A percentile compares a stretch with the other conserved stretches of the same genome.
phyloP scores from a whole-genome alignment of 164 flowering plant species.

The Vitis labrusca region DNA sequence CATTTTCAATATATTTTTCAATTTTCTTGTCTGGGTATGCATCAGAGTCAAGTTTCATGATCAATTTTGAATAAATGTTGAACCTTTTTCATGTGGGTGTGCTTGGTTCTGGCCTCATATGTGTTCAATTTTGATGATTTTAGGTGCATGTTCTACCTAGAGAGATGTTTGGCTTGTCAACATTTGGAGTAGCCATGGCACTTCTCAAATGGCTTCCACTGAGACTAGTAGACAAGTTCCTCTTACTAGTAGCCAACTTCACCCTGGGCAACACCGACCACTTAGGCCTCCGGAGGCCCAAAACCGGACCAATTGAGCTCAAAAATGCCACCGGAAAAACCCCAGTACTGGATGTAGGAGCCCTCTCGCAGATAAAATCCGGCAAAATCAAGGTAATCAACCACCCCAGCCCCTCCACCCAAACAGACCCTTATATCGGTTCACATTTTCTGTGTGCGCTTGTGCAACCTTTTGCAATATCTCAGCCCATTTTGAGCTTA shows the following conservation, averaged over 20 bases:
- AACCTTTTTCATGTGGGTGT: background rate
- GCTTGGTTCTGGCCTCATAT: background rate
- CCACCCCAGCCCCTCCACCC: background rate
- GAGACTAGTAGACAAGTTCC: constrained; percentile 70
- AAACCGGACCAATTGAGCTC: constrained; percentile 94
- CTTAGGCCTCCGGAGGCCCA: constrained; percentile 83
- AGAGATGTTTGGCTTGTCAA: constrained; percentile 83
- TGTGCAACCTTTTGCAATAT: no score
- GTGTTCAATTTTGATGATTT: background rate
- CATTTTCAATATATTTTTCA: background rate
- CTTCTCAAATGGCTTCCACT: constrained; percentile 82
- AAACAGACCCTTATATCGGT: background rate
- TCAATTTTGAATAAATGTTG: background rate
- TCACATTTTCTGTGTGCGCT: background rate
- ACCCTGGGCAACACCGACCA: constrained; percentile 71
- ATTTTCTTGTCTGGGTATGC: background rate
- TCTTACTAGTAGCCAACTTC: constrained; percentile 50
- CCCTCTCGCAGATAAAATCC: constrained; percentile 65
- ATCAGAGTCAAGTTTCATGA: background rate
- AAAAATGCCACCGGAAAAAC: constrained; percentile 90
- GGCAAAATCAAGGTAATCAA: constrained; percentile 78
- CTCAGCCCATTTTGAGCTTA: no score
- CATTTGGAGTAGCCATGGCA: constrained; percentile 81
- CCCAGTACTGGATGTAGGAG: constrained; percentile 92
- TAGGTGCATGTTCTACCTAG: constrained; percentile 94